Evolutionary conservation across 805 yeast genomes (phyloP).

Genomic region (Teunomyces kruisii): DNA sequence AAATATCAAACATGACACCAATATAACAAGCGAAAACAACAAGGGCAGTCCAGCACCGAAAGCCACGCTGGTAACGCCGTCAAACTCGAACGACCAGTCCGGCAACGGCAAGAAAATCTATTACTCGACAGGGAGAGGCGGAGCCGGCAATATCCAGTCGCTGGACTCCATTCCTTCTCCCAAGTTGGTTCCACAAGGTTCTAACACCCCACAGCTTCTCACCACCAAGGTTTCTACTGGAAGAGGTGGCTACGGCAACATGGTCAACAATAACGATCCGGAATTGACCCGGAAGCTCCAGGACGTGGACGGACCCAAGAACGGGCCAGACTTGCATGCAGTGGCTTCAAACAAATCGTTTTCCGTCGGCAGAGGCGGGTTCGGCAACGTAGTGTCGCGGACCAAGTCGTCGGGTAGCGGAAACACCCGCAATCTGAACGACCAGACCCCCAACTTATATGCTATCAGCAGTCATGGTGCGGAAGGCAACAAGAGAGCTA

Average conservation of each 20-base stretch:
- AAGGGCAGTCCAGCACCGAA: slow-evolving; percentile 1
- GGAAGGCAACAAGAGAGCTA: slow-evolving; percentile 17
- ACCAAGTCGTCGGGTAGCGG: slow-evolving; percentile 25
- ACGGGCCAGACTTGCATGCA: slow-evolving; percentile 34
- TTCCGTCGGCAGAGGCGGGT: slow-evolving; percentile 64
- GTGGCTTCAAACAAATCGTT: slow-evolving; percentile 47
- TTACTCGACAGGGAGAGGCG: slow-evolving; percentile 77
- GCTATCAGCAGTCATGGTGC: slow-evolving; percentile 37
- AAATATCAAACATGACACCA: slow-evolving; percentile 22
- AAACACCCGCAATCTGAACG: slow-evolving; percentile 15
- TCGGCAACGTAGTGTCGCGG: slow-evolving; percentile 53
- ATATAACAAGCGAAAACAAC: slow-evolving; percentile 18
- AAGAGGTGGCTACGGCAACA: slow-evolving; percentile 78
- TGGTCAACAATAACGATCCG: slow-evolving; percentile 62
- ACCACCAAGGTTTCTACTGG: slow-evolving; percentile 66
- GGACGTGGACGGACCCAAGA: slow-evolving; percentile 52
- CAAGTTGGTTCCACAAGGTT: slow-evolving; percentile 55
- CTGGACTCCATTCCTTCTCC: slow-evolving; percentile 47
- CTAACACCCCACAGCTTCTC: slow-evolving; percentile 58
- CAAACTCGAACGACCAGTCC: slow-evolving; percentile 6
- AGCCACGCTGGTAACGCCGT: slow-evolving; percentile 8
- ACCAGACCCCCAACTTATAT: slow-evolving; percentile 22
- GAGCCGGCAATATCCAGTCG: slow-evolving; percentile 65
- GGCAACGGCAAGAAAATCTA: slow-evolving; percentile 25
- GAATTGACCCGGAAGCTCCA: slow-evolving; percentile 60